Base-by-base conservation (phyloP, 257 asterid species). In the Scutellaria galericulata region DNA sequence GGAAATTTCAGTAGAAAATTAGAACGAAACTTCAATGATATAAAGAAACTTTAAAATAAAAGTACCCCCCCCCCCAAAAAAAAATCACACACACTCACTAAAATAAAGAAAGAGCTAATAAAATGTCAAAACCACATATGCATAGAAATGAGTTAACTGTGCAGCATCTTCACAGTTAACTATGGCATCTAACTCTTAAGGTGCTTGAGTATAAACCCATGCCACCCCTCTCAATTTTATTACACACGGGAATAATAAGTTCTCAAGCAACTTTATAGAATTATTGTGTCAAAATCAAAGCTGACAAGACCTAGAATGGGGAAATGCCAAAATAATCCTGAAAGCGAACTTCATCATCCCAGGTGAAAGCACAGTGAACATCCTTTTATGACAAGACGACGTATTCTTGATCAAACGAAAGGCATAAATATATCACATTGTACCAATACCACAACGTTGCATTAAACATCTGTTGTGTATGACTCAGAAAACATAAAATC, bases 311-410 rank as follows among this genome's bases (percentile, higher is more conserved):
- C 5, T 14, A 46, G 59, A 66, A 65, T 14, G n/a, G n/a, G 64
- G 44, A 51, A 62, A 13, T 31, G 37, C 37, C 37, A 31, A 31
- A 31, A 31, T 39, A 40, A 61, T 27, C 18, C 50, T 0, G 20
- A 54, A 65, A 31, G 7, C 71, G 12, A 69, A 35, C 37, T 35
- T 37, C 45, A 66, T 13, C 40, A 45, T 56, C 27, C 45, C 35
- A 11, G 40, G 12, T 73, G 69, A 22, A 60, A 77, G 50, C 66
- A 65, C 45, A 75, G 9, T 8, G 27, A n/a, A 53, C 40, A 46
- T 14, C 61, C 9, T 50, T 31, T 41, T 31, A 3, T 6, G 0
- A 22, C 11, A 9, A 45, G 44, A 60, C 5, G 27, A 42, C 5
- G 40, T 31, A 46, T 11, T 71, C 6, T 11, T 22, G 61, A 47